Evolutionary conservation across 2,329 filamentous ascomycete species (phyloP).

Genomic region (Torrubiella hemipterigena): DNA sequence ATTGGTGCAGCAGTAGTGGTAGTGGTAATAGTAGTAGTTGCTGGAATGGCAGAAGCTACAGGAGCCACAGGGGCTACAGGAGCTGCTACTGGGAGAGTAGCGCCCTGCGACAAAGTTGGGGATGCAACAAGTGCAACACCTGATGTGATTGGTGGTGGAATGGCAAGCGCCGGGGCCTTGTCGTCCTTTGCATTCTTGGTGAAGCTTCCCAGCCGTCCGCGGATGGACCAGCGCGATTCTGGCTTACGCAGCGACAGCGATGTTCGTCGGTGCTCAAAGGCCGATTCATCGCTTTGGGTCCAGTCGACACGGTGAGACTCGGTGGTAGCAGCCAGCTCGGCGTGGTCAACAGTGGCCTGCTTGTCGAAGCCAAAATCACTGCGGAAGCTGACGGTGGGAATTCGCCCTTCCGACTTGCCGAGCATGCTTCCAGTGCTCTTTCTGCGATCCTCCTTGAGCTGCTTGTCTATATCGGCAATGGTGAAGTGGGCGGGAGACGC

Average conservation of each 20-base stretch:
- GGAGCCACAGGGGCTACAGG: too few species aligned
- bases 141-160: conserved; percentile 9
- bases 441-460: conserved; percentile 14
- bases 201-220: conserved; percentile 24
- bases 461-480: conserved; percentile 6
- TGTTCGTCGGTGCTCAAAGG: conserved; percentile 7
- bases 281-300: conserved; percentile 43
- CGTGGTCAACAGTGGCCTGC: conserved; percentile 9
- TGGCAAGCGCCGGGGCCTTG: conserved; percentile 9
- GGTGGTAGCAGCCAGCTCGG: conserved; percentile 12
- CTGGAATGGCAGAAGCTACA: too few species aligned
- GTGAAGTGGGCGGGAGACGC: conserved; percentile 2
- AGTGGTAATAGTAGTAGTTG: too few species aligned
- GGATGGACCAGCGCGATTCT: conserved; percentile 38
- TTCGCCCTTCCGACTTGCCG: conserved; percentile 8
- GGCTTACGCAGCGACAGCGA: conserved; percentile 25
- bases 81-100: too few species aligned
- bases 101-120: too few species aligned
- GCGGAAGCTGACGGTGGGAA: conserved; percentile 3
- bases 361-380: conserved; percentile 3
- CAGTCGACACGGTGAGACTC: conserved; percentile 39
- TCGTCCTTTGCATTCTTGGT: conserved; percentile 16
- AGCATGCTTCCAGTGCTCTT: conserved; percentile 25
- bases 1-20: too few species aligned
- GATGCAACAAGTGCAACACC: conserved; percentile 7